Evolutionary conservation across 225 moss, liverwort and hornwort genomes (phyloP), one percentile per base, ranked within the genome.

Genomic region (Neckera pumila): DNA sequence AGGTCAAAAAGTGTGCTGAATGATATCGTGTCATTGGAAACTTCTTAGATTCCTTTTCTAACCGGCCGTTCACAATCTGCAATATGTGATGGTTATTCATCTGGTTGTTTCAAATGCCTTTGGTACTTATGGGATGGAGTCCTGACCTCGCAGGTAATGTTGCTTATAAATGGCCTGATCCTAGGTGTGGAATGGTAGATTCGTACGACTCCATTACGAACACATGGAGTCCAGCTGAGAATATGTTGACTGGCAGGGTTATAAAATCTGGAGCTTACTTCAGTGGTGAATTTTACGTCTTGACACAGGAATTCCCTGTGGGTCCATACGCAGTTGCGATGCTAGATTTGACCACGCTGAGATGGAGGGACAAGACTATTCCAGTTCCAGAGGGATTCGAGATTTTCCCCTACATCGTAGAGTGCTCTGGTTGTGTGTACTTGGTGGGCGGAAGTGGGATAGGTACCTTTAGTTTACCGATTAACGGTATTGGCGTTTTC

Each of bases 401-500:
- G 47, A 87, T 72, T 61, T 71, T 72, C 20, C 89, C 92, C 11
- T 86, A 84, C 71, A 83, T 93, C 22, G 76, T 90, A 76, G 70
- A 90, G 31, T 92, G 90, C 82, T 89, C 79, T 11, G 89, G 86
- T 69, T 69, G 47, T 27, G 80, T 93, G 56, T 90, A 92, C 80
- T 80, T 89, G 31, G 93, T 93, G 63, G 92, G 90, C 19, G 90
- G 84, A 64, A 80, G 79, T 56, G 82, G 71, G 33, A 81, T 59
- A 58, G 80, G 66, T 72, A 45, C 76, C 33, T 78, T 42, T 17
- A 61, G 47, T 65, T 60, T 57, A 66, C 90, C 82, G 17, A 87
- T 93, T 82, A 54, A 25, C 22, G 80, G 90, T 76, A 81, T 93
- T 72, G 87, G 80, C 42, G 20, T 93, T 71, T 92, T 93, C 80